A percentile compares a stretch with the other conserved stretches of the same genome.
Conservation (phyloP, 257 asterid species). For the Sherardia arvensis region DNA sequence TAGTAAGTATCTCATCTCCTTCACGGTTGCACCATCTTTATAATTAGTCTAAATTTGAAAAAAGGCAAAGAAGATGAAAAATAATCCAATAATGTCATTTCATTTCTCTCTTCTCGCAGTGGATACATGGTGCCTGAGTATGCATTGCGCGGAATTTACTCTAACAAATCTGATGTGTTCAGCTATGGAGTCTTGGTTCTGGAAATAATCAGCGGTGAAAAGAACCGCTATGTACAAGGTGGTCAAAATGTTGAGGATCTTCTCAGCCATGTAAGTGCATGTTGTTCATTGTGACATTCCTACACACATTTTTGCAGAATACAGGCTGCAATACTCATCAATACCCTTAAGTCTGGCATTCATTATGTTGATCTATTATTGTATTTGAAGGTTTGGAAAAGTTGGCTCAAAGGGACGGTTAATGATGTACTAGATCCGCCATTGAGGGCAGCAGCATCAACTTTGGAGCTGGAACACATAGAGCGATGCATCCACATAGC, state of each 20-base stretch:
- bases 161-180: constrained; percentile 39
- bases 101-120: constrained; percentile 13
- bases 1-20: constrained; percentile 25
- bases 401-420: constrained; percentile 17
- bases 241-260: constrained; percentile 20
- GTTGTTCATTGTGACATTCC: background rate
- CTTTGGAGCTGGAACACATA: constrained; percentile 10
- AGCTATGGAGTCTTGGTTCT: constrained; percentile 42
- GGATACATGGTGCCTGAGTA: constrained; percentile 50
- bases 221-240: constrained; percentile 6
- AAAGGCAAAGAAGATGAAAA: background rate
- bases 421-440: constrained; percentile 13
- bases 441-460: constrained; percentile 3
- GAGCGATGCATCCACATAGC: constrained; percentile 21
- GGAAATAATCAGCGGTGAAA: constrained; percentile 36
- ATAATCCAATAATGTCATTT: background rate
- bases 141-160: constrained; percentile 25
- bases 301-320: background rate
- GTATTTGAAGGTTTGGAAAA: constrained; percentile 18
- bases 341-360: no score
- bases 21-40: no score
- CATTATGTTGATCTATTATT: no score
- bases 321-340: no score
- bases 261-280: constrained; percentile 26
- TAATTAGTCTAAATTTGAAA: no score